Evolutionary conservation across 345 rosid genomes (phyloP).

Genomic region (Durio zibethinus): DNA sequence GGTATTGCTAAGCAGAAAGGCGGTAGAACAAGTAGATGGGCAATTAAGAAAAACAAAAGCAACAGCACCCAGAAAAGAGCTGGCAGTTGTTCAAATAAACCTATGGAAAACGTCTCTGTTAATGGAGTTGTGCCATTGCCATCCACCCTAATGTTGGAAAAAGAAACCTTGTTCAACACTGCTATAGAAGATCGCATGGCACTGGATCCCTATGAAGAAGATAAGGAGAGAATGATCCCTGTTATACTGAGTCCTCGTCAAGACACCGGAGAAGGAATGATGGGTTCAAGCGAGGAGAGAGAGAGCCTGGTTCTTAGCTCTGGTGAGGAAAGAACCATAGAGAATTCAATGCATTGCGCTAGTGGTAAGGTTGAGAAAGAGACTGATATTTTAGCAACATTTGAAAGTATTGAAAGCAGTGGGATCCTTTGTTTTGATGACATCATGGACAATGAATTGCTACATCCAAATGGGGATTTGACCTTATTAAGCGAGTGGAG

Average conservation of each 20-base stretch:
- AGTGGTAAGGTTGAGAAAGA: conserved; percentile 3
- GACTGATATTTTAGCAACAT: conserved; percentile 21
- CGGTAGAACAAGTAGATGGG: conserved; percentile 30
- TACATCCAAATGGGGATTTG: conserved; percentile 11
- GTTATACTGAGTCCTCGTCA: background rate
- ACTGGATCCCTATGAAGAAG: background rate
- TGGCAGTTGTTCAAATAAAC: background rate
- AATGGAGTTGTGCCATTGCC: background rate
- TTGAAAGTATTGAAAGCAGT: background rate
- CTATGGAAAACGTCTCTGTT: background rate
- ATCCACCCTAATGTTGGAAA: conserved; percentile 10
- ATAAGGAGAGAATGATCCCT: conserved; percentile 12
- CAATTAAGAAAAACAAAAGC: conserved; percentile 24
- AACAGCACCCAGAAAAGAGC: background rate
- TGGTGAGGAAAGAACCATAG: background rate
- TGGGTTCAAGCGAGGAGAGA: conserved; percentile 5
- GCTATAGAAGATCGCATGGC: background rate
- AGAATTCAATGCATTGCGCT: conserved; percentile 8
- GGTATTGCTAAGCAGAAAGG: conserved; percentile 19
- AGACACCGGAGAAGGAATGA: background rate
- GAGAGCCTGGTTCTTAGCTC: background rate
- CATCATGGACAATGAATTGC: conserved; percentile 13
- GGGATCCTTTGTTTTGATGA: conserved; percentile 22
- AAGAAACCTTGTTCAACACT: conserved; percentile 12
- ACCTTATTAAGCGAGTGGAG: background rate